Evolutionary conservation across 768 basidiomycete genomes (phyloP), one percentile per base, ranked within the genome.

Genomic region (Peribolospora baueri): DNA sequence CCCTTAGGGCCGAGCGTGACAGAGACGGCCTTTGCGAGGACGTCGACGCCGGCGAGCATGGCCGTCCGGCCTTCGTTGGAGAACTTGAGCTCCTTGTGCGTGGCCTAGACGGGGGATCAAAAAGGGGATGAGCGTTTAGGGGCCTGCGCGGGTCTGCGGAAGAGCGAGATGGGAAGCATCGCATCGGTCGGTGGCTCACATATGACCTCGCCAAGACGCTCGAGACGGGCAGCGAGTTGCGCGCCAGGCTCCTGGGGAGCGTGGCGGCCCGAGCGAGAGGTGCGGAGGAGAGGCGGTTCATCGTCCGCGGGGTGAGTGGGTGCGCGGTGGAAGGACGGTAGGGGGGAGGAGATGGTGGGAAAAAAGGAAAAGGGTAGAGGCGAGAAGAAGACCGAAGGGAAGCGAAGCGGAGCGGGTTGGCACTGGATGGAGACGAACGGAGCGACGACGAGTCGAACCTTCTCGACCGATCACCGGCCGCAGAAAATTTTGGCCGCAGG

Each of bases 1-100:
- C 86, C 88, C 72, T 98, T 97, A 41, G 91, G 91, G 56, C 91
- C 91, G 37, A 97, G 77, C 46, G 91, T 98, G 51, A 93, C 87
- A 61, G 80, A 81, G 66, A 97, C 91, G 57, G 91, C 90, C 68
- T 95, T 87, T 57, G 91, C 90, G 61, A 98, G 80, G 64, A 91
- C 74, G 70, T 97, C 90, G 59, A 98, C 88, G 69, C 91, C 91
- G 68, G 81, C 82, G 61, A 95, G 75, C 70, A 93, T 91, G 69
- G 79, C 77, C 40, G 87, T 85, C 60, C 90, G 77, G 61, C 88
- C 88, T 61, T 87, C 86, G 68, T 95, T 90, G 65, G 82, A 83
- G 71, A 97, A 95, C 71, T 82, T 81, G 68, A 97, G 84, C 68
- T 93, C 88, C 76, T 93, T 93, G 76, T 90, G 84, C 41, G 57